Conservation (phyloP, 345 rosid genomes). For the Populus tremula region DNA sequence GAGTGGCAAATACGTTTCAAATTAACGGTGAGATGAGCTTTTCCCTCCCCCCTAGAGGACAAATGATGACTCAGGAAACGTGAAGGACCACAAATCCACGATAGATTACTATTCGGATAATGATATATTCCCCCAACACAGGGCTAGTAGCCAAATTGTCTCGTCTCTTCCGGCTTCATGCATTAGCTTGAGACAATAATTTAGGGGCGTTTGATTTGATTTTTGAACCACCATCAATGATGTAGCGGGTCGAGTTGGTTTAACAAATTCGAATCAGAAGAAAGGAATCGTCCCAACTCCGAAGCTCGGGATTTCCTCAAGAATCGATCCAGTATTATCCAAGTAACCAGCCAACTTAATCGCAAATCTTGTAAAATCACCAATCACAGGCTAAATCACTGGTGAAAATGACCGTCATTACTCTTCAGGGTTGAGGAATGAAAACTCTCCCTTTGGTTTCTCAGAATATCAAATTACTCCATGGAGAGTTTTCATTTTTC, state of each 20-base stretch:
- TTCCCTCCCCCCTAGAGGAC: neutral
- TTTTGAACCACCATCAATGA: neutral
- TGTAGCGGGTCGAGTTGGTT: too few species aligned
- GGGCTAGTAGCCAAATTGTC: neutral
- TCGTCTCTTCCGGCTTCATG: neutral
- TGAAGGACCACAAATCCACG: neutral
- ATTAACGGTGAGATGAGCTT: neutral
- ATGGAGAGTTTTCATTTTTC: too few species aligned
- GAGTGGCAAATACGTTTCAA: neutral
- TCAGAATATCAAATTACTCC: too few species aligned
- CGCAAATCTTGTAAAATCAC: neutral
- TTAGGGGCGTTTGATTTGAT: neutral
- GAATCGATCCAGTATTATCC: neutral
- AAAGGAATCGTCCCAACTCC: neutral
- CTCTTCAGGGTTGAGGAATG: neutral
- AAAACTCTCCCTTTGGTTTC: too few species aligned
- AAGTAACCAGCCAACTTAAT: neutral
- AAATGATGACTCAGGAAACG: neutral
- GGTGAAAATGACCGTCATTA: neutral
- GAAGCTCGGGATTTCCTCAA: neutral
- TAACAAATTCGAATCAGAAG: too few species aligned
- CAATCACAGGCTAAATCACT: neutral
- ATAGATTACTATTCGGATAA: neutral
- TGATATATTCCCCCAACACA: neutral
- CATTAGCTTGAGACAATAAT: neutral